Evolutionary conservation across 2,329 filamentous ascomycete species (phyloP), one percentile per base, ranked within the genome.

Genomic region (Rhytidhysteron rufulum): DNA sequence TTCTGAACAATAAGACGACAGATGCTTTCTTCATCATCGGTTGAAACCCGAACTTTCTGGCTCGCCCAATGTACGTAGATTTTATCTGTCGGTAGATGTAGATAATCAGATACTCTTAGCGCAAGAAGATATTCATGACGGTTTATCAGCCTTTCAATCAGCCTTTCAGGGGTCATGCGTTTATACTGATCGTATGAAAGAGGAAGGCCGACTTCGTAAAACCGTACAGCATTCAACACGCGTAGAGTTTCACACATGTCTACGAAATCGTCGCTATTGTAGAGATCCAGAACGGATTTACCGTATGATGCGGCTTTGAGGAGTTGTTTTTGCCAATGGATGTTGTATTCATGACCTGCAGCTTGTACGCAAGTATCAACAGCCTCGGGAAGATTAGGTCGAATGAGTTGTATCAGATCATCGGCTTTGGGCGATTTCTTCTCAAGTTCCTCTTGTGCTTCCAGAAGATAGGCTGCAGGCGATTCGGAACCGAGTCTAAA

Each of bases 1-100:
- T 88, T 87, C 51, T 88, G 83, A 8, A 97, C 90, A 11, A 98
- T 88, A 37, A 90, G 74, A 22, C 81, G 79, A 64, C 90, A 96
- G 31, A 95, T 88, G 1, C 82, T 81, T 33, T 95, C 89, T 57
- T 97, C 93, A 45, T 95, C 85, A 48, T 89, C 89, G 0, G 82
- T 78, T 0, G 90, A 90, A 3, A 85, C 72, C 19, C 89, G 86
- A 4, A 97, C 91, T 63, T 97, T 98, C 59, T 93, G 85, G 15
- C 86, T 91, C 2, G 93, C 93, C 93, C 93, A 98, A 61, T 96
- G 90, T 1, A 95, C 88, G 56, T 96, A 95, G 43, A 98, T 95
- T 39, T 83, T 81, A 62, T 94, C 89, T 0, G 89, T 86, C 0
- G 91, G 85, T 3, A 98, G 75, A 44, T 84, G 85, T 2, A 98